Evolutionary conservation across 2,329 filamentous ascomycete species (phyloP).

Genomic region (Trichoderma hamatum): DNA sequence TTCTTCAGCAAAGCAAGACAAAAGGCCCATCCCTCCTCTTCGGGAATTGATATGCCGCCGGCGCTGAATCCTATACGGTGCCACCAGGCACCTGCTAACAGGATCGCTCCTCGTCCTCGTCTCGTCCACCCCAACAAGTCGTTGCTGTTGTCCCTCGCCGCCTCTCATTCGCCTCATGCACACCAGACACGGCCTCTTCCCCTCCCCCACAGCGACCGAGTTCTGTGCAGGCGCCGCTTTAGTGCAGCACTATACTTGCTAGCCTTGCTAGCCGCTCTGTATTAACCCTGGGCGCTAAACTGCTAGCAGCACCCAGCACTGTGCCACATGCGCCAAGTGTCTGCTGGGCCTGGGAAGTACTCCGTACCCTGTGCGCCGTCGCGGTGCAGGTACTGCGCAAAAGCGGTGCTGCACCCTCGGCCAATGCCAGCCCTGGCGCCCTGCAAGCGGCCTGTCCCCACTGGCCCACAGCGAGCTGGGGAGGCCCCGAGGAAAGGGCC

Average conservation of each 20-base stretch:
- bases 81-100: not conserved
- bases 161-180: not conserved
- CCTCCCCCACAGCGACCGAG: conserved; percentile 22
- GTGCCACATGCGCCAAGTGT: not conserved
- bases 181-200: not conserved
- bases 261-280: conserved; percentile 8
- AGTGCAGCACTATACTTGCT: conserved; percentile 20
- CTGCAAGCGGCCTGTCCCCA: conserved; percentile 25
- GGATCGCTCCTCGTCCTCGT: not conserved
- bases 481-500: conserved; percentile 14
- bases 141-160: too few species aligned
- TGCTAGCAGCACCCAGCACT: not conserved
- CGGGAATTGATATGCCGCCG: not conserved
- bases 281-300: conserved; percentile 18
- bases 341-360: not conserved
- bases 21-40: not conserved
- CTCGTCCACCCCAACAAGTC: not conserved
- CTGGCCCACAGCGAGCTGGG: conserved; percentile 24
- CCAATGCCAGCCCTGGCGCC: conserved; percentile 10
- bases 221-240: conserved; percentile 15
- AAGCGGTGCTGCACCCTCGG: not conserved
- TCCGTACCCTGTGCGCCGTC: not conserved
- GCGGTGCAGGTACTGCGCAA: not conserved
- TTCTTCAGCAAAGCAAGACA: not conserved
- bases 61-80: conserved; percentile 1